A percentile compares a stretch with the other conserved stretches of the same genome.
phyloP scores from a whole-genome alignment of 805 yeast genomes.

The Hanseniaspora hatyaiensis region DNA sequence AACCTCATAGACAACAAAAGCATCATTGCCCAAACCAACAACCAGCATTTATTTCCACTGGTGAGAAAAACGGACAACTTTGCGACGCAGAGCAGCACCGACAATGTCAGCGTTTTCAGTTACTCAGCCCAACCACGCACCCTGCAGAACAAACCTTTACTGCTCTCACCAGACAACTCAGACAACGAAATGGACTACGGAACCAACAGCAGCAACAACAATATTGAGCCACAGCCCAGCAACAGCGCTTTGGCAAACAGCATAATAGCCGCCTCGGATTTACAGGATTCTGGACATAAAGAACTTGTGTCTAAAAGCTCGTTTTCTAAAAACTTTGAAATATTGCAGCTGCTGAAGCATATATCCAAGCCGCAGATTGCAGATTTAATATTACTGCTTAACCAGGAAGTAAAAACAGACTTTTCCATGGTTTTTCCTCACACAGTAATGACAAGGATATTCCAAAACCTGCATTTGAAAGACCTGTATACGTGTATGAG shows the following conservation, averaged over 20 bases:
- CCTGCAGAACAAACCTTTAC: constrained; percentile 20
- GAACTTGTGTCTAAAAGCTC: neutral
- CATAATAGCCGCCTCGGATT: too few species aligned
- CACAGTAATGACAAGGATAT: constrained; percentile 57
- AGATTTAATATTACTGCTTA: constrained; percentile 42
- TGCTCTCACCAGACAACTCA: constrained; percentile 19
- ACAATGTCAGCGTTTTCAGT: too few species aligned
- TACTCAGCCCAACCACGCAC: too few species aligned
- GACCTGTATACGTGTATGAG: constrained; percentile 50
- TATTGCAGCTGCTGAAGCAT: constrained; percentile 18
- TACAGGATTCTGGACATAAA: neutral
- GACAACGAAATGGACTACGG: neutral
- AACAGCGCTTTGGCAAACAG: too few species aligned
- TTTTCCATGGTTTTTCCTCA: constrained; percentile 57
- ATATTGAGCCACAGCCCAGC: too few species aligned
- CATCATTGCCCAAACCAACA: constrained; percentile 6
- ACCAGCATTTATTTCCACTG: constrained; percentile 2
- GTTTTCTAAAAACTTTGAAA: neutral
- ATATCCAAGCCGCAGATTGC: constrained; percentile 45
- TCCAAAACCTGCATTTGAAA: constrained; percentile 50
- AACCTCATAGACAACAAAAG: constrained; percentile 2
- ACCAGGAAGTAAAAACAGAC: constrained; percentile 56
- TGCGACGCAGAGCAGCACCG: neutral
- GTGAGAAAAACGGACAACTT: neutral
- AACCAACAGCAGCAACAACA: constrained; percentile 20